These are phyloP conservation scores for Xylaria polymorpha DNA, from an alignment of 2,329 filamentous ascomycete species.

Conservation along the genomic window DNA sequence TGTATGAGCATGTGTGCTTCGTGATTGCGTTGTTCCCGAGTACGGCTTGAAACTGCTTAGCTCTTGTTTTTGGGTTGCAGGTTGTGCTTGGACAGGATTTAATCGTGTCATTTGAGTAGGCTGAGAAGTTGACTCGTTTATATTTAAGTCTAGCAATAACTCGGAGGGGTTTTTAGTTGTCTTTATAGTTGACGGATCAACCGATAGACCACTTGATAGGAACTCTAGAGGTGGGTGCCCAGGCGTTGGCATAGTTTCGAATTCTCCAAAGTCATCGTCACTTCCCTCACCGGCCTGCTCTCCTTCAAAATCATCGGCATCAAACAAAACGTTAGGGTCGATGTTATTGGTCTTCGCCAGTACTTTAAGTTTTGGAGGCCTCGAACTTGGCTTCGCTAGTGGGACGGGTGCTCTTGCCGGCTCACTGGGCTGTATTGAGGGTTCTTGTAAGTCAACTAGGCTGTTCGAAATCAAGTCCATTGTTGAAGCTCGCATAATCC, in stretches of 20 bases:
- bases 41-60: slow-evolving; percentile 51
- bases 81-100: slow-evolving; percentile 63
- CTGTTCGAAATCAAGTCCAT: slow-evolving; percentile 66
- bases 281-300: slow-evolving; percentile 55
- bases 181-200: slow-evolving; percentile 44
- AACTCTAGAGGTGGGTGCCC: slow-evolving; percentile 51
- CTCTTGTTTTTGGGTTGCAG: slow-evolving; percentile 49
- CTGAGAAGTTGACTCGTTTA: slow-evolving; percentile 49
- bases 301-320: slow-evolving; percentile 67
- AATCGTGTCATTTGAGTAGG: slow-evolving; percentile 64
- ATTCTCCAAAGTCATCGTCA: slow-evolving; percentile 70
- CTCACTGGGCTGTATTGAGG: slow-evolving; percentile 30
- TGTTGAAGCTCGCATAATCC: slow-evolving; percentile 61
- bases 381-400: slow-evolving; percentile 21
- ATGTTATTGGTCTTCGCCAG: slow-evolving; percentile 37
- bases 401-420: slow-evolving; percentile 24
- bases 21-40: slow-evolving; percentile 61
- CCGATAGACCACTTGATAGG: slow-evolving; percentile 53
- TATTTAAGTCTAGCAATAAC: slow-evolving; percentile 51
- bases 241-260: slow-evolving; percentile 60
- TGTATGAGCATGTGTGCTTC: slow-evolving; percentile 44
- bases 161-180: slow-evolving; percentile 48
- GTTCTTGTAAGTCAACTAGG: slow-evolving; percentile 55
- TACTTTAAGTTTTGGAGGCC: slow-evolving; percentile 34
- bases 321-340: slow-evolving; percentile 72